Conservation (phyloP, 768 basidiomycete genomes). For the Macrolepiota dolichaula region DNA sequence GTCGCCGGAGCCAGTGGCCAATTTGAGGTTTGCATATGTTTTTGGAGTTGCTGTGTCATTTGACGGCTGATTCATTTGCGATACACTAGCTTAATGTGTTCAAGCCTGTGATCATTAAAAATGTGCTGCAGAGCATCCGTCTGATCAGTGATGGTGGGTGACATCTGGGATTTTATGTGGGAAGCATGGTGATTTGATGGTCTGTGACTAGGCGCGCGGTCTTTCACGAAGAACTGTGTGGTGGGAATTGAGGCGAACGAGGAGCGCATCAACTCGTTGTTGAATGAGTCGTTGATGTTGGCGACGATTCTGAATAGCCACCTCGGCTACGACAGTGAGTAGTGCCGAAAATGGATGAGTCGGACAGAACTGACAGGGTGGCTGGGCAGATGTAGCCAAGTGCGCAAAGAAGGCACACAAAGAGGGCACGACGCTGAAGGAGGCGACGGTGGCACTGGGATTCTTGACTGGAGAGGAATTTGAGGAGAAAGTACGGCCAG, state of each 20-base stretch:
- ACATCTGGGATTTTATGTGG: conserved; percentile 1
- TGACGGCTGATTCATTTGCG: conserved; percentile 9
- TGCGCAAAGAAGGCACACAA: conserved; percentile 99
- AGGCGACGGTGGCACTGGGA: conserved; percentile 86
- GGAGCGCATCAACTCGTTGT: conserved; percentile 80
- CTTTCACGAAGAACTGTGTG: conserved; percentile 96
- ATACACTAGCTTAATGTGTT: conserved; percentile 85
- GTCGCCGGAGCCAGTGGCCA: conserved; percentile 94
- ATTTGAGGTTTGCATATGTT: conserved; percentile 72
- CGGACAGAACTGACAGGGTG: conserved; percentile 12
- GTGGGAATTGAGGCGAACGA: conserved; percentile 97
- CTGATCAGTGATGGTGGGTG: conserved; percentile 82
- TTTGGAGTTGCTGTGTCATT: neutral
- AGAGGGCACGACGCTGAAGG: conserved; percentile 94
- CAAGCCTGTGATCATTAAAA: conserved; percentile 99
- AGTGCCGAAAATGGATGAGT: conserved; percentile 2
- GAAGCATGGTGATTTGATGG: conserved; percentile 11
- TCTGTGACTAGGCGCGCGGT: conserved; percentile 61
- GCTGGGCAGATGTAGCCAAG: conserved; percentile 82
- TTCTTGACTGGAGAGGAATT: conserved; percentile 89
- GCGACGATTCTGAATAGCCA: conserved; percentile 96
- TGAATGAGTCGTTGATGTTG: conserved; percentile 97
- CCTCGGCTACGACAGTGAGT: conserved; percentile 95
- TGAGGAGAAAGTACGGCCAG: conserved; percentile 89
- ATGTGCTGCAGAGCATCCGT: conserved; percentile 93